These are phyloP conservation scores for Pyracantha coccinea DNA, from an alignment of 331 rosid species.

Conservation along the genomic window DNA sequence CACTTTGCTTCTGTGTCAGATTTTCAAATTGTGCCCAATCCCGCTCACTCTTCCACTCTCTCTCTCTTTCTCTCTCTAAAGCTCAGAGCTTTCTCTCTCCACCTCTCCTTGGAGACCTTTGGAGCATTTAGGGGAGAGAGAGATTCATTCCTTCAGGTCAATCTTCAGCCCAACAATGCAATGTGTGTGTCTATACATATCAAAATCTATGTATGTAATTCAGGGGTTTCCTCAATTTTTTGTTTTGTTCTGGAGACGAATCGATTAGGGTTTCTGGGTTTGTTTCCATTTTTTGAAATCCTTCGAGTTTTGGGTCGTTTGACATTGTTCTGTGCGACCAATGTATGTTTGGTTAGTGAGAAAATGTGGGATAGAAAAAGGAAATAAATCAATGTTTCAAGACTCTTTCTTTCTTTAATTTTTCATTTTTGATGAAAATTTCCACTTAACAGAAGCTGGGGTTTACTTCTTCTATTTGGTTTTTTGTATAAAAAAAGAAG, in stretches of 20 bases:
- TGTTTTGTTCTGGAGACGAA: neutral
- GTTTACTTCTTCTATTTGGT: neutral
- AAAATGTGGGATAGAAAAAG: neutral
- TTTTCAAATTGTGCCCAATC: conserved; percentile 36
- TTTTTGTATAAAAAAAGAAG: neutral
- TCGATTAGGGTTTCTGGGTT: conserved; percentile 22
- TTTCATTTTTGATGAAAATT: conserved; percentile 6
- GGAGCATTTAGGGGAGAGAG: conserved; percentile 40
- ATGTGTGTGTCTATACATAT: neutral
- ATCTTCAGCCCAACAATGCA: neutral
- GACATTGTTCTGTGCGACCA: neutral
- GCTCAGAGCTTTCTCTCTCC: neutral
- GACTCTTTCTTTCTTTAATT: neutral
- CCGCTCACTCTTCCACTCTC: conserved; percentile 30
- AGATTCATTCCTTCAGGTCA: conserved; percentile 34
- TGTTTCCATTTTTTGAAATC: conserved; percentile 1
- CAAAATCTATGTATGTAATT: neutral
- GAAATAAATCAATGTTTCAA: neutral
- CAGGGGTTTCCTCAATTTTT: neutral
- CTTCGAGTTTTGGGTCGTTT: neutral
- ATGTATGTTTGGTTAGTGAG: neutral
- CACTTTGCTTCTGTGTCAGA: neutral
- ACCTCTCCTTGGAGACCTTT: conserved; percentile 30
- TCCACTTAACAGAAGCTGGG: neutral
- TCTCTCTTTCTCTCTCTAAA: conserved; percentile 2